Base-by-base conservation (phyloP, 179 eudicot genomes). In the Beta macrorhiza region DNA sequence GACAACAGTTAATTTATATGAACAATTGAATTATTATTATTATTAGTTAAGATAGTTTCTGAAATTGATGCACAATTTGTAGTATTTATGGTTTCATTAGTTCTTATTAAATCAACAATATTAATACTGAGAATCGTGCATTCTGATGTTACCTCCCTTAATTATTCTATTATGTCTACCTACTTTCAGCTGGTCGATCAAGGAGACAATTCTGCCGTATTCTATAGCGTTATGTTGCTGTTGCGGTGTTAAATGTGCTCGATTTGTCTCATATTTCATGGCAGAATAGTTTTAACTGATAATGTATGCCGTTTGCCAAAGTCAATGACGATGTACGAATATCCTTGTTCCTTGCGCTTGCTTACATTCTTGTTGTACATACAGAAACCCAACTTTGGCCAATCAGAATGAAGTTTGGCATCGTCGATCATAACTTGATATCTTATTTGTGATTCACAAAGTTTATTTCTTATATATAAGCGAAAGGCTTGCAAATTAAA, bases 161-260 rank as follows among this genome's bases (percentile, higher is more conserved):
- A 82, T 45, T 68, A 0, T 80, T 56, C 42, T 47, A 75, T 64
- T 2, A 14, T 63, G 37, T 71, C 19, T 72, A 55, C 75, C 76
- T 79, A 44, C 57, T 87, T 86, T 81, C 88, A 84, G 86, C 75
- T 84, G 84, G 77, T 77, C 76, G 81, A 22, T 63, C 87, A 81
- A 71, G 80, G 76, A 62, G 84, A 78, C 69, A 17, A 20, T 83
- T 83, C 74, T 86, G 88, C 86, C 15, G 49, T 29, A 86, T 87
- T 61, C 87, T 83, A 55, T 89, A 86, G 84, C 80, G 59, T 51
- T 51, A 37, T 1, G 3, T 37, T 37, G 74, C 3, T 70, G 55
- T 70, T 42, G 74, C 29, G 47, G 74, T 32, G 19, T 11, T 49
- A 15, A 4, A 2, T 70, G 29, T 70, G 10, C 67, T 8, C 5